These are phyloP conservation scores for Chamaecyparis obtusa DNA, from an alignment of 75 land plant genomes.

Conservation along the genomic window DNA sequence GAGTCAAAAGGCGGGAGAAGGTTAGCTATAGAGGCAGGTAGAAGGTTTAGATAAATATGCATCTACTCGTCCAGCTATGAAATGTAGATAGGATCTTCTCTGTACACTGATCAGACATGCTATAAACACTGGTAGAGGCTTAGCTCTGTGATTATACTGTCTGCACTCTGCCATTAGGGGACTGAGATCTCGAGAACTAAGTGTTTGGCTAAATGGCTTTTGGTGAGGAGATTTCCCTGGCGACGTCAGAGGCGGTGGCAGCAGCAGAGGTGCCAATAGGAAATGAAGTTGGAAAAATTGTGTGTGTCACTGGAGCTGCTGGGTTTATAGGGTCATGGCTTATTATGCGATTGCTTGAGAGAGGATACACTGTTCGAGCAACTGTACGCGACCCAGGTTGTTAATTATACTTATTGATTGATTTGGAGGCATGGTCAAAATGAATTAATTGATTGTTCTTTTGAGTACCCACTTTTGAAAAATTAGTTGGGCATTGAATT, in stretches of 20 bases:
- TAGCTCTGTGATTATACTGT: too few relatives aligned
- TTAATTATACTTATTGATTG: background rate
- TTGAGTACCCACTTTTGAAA: background rate
- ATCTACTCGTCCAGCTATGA: background rate
- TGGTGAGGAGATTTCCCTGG: background rate
- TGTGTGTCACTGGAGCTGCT: slow-evolving; percentile 52
- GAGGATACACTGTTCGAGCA: slow-evolving; percentile 43
- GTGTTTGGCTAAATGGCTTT: background rate
- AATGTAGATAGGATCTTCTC: background rate
- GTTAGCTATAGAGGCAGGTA: background rate
- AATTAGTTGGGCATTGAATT: too few relatives aligned
- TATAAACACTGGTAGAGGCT: background rate
- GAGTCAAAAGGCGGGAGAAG: too few relatives aligned
- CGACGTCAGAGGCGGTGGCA: background rate
- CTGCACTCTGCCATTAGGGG: background rate
- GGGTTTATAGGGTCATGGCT: slow-evolving; percentile 55
- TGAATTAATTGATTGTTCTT: background rate
- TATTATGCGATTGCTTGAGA: slow-evolving; percentile 29
- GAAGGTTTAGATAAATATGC: background rate
- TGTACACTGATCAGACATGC: too few relatives aligned
- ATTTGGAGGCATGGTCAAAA: background rate
- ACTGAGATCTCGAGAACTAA: background rate
- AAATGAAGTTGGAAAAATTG: background rate
- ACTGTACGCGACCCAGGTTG: slow-evolving; percentile 25
- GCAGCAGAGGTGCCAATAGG: background rate